These are phyloP conservation scores for Talaromyces ruber DNA, from an alignment of 495 filamentous ascomycete species.

Conservation along the genomic window DNA sequence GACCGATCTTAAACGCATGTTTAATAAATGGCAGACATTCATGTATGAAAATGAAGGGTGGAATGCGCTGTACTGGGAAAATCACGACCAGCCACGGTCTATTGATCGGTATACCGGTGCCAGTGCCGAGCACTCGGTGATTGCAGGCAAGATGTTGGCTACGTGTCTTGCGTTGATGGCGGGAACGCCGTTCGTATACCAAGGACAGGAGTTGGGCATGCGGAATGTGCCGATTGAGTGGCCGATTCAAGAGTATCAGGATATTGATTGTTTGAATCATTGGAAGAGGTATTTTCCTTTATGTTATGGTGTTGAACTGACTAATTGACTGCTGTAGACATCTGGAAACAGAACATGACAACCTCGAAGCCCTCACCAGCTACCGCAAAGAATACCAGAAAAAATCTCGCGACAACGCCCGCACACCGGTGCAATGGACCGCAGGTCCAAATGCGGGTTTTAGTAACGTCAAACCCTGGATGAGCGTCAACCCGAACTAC, in stretches of 20 bases:
- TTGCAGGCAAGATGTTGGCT: constrained; percentile 55
- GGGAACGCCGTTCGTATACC: constrained; percentile 66
- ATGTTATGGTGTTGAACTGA: no score
- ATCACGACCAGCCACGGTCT: constrained; percentile 61
- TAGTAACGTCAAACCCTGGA: constrained; percentile 50
- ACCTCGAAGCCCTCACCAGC: constrained; percentile 22
- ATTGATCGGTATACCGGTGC: constrained; percentile 52
- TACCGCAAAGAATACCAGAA: constrained; percentile 37
- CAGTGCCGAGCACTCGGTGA: constrained; percentile 32
- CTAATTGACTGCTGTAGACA: constrained; percentile 16
- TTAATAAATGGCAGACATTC: constrained; percentile 57
- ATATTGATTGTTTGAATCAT: constrained; percentile 61
- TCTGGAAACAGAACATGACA: constrained; percentile 22
- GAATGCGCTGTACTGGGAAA: constrained; percentile 67
- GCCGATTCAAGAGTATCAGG: constrained; percentile 61
- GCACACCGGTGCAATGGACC: constrained; percentile 48
- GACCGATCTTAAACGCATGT: constrained; percentile 46
- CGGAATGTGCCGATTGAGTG: constrained; percentile 57
- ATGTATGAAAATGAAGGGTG: constrained; percentile 64
- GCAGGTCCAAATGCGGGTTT: constrained; percentile 41
- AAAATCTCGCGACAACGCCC: constrained; percentile 48
- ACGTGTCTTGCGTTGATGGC: constrained; percentile 48
- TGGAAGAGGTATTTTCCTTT: constrained; percentile 36
- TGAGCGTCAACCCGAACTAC: constrained; percentile 50
- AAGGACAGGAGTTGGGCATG: constrained; percentile 75